Percentiles rank a stretch among this genome's conserved stretches.
Evolutionary conservation across 2,329 filamentous ascomycete species (phyloP).

Genomic region (Colletotrichum sp.): DNA sequence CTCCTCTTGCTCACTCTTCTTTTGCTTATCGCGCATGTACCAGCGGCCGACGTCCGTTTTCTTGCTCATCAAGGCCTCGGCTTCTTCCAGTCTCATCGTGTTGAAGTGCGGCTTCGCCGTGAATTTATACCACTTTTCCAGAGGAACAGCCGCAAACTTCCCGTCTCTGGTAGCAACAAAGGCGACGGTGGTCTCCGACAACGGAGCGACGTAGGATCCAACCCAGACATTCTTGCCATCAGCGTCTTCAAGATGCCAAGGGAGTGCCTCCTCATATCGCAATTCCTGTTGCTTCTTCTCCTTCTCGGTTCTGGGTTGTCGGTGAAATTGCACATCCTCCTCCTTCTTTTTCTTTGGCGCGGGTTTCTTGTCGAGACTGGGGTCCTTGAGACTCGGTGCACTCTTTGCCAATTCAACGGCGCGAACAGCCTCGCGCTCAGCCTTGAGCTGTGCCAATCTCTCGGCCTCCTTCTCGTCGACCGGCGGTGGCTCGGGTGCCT

Average conservation of each 20-base stretch:
- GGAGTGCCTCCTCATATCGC: conserved; percentile 93
- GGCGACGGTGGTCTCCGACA: conserved; percentile 86
- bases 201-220: conserved; percentile 85
- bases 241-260: conserved; percentile 96
- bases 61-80: conserved; percentile 82
- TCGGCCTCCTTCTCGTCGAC: conserved; percentile 66
- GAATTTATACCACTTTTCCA: conserved; percentile 97
- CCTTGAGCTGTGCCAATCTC: conserved; percentile 71
- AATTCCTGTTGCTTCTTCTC: conserved; percentile 75
- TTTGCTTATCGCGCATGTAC: conserved; percentile 74
- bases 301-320: conserved; percentile 80
- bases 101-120: conserved; percentile 80
- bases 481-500: conserved; percentile 47
- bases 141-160: conserved; percentile 82
- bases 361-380: conserved; percentile 60
- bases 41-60: conserved; percentile 80
- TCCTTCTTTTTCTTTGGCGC: conserved; percentile 77
- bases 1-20: conserved; percentile 60
- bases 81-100: conserved; percentile 80
- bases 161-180: conserved; percentile 69
- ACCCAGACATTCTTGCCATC: conserved; percentile 96
- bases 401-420: conserved; percentile 92
- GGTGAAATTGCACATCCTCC: conserved; percentile 83
- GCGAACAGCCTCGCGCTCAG: conserved; percentile 83
- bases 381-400: conserved; percentile 75